Percentiles rank a stretch among this genome's conserved stretches.
phyloP scores from a whole-genome alignment of 352 stramenopile species.

The Globisporangium paroecandrum region DNA sequence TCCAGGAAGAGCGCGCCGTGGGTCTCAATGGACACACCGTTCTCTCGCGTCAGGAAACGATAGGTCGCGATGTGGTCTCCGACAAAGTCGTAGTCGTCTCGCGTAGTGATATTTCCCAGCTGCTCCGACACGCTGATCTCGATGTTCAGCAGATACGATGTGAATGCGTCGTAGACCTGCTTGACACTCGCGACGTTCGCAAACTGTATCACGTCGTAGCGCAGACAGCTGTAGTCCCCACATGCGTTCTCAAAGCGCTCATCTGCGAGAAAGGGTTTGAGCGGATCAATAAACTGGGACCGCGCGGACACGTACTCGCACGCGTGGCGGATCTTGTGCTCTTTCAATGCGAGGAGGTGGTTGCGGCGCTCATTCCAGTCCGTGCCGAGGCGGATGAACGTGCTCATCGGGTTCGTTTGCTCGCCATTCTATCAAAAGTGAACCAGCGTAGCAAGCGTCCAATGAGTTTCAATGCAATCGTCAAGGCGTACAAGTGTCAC shows the following conservation, averaged over 20 bases:
- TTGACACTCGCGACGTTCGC: constrained; percentile 23
- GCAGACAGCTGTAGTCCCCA: constrained; percentile 39
- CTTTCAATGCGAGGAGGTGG: constrained; percentile 30
- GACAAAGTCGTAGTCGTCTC: constrained; percentile 19
- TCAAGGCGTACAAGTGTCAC: not conserved
- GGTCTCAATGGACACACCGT: not conserved
- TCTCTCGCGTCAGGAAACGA: constrained; percentile 16
- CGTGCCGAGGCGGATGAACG: constrained; percentile 40
- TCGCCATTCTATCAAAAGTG: not conserved
- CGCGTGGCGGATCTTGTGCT: constrained; percentile 36
- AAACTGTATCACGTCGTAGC: constrained; percentile 43
- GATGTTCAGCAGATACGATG: constrained; percentile 33
- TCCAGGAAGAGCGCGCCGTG: not conserved
- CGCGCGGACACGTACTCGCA: constrained; percentile 39
- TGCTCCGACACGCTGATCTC: constrained; percentile 39
- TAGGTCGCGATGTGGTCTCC: constrained; percentile 29
- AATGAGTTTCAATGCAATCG: not conserved
- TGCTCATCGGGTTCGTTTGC: constrained; percentile 29
- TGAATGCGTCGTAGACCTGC: constrained; percentile 35
- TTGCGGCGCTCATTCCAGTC: constrained; percentile 26
- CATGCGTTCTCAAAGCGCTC: constrained; percentile 42
- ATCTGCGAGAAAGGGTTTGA: constrained; percentile 28
- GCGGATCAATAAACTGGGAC: constrained; percentile 37
- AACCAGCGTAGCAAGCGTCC: not conserved
- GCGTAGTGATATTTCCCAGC: constrained; percentile 10